Base-by-base conservation (phyloP, 164 flowering plant species). In the Warburgia ugandensis region DNA sequence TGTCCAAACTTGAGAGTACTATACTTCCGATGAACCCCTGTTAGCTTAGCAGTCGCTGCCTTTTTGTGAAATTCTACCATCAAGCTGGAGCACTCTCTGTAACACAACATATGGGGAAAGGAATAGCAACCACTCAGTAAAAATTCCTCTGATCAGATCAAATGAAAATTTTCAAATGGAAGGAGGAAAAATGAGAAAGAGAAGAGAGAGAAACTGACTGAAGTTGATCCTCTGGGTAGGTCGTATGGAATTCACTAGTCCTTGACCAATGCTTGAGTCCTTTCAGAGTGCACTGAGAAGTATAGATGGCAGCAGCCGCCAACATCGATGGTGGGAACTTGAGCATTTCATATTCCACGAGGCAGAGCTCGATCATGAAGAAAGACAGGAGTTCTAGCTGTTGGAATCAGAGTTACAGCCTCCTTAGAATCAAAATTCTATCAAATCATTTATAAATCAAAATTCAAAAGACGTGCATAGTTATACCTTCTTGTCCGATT, bases 371-470 rank as follows among this genome's bases (percentile, higher is more conserved):
- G 27, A 77, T 66, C 46, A 88, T 36, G 78, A 71, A 88, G 72
- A 81, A 85, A 4, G 97, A 75, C 31, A 85, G 68, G 30, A 75
- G 81, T 64, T 88, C 97, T 45, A 85, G 64, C 96, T 86, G 81
- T 23, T 52, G n/a, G n/a, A n/a, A n/a, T n/a, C n/a, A n/a, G n/a
- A n/a, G n/a, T n/a, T n/a, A n/a, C n/a, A n/a, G n/a, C n/a, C n/a
- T n/a, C n/a, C n/a, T n/a, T n/a, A n/a, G n/a, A n/a, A n/a, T n/a
- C n/a, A n/a, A n/a, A n/a, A n/a, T n/a, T n/a, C n/a, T n/a, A n/a
- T n/a, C n/a, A n/a, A n/a, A n/a, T n/a, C n/a, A n/a, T n/a, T n/a
- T n/a, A n/a, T n/a, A n/a, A n/a, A n/a, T n/a, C n/a, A n/a, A n/a
- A n/a, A n/a, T n/a, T n/a, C n/a, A n/a, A n/a, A n/a, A n/a, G n/a